Conservation (phyloP, 306 rosid species). For the Inga oerstediana region DNA sequence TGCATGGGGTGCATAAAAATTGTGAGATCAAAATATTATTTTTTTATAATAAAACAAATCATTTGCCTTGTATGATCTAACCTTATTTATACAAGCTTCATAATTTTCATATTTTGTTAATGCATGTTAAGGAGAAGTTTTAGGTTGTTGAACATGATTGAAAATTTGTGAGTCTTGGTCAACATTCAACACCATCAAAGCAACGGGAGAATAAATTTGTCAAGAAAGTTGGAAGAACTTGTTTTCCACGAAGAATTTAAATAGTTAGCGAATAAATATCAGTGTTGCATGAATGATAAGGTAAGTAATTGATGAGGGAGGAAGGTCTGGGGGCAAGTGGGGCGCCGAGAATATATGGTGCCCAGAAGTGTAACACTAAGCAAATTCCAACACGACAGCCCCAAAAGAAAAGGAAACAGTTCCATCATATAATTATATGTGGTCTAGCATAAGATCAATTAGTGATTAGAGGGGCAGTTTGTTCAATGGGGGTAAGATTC, state of each 20-base stretch:
- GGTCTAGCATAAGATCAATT: too few relatives aligned
- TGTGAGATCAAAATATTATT: not conserved
- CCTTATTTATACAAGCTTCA: not conserved
- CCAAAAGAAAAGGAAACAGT: too few relatives aligned
- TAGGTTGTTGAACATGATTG: not conserved
- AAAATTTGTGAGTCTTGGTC: not conserved
- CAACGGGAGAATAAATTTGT: not conserved
- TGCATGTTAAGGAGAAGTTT: not conserved
- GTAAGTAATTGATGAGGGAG: not conserved
- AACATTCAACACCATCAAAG: not conserved
- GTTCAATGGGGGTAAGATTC: too few relatives aligned
- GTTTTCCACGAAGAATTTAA: not conserved
- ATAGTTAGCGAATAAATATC: not conserved
- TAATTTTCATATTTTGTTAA: not conserved
- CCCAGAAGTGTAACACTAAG: too few relatives aligned
- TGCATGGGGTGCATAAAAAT: not conserved
- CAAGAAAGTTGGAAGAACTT: not conserved
- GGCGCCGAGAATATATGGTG: not conserved
- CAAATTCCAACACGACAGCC: too few relatives aligned
- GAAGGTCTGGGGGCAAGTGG: not conserved
- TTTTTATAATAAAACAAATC: not conserved
- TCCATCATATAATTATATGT: too few relatives aligned
- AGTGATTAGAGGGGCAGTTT: too few relatives aligned
- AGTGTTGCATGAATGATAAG: not conserved
- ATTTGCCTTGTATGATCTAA: not conserved